Evolutionary conservation across 2,329 filamentous ascomycete genomes (phyloP).

Genomic region (Talaromyces atroroseus): DNA sequence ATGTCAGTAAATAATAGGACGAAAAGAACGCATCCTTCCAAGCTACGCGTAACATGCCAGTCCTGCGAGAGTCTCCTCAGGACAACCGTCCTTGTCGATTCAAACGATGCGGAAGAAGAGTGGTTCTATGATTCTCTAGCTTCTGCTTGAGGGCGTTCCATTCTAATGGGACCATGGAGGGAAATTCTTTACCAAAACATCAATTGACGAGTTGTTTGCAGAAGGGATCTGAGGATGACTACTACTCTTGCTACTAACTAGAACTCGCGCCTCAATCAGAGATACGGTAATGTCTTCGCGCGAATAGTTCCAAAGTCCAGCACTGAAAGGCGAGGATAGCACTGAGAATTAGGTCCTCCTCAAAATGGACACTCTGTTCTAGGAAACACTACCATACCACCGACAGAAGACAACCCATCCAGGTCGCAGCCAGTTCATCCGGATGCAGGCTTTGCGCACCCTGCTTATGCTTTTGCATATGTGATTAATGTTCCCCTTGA

Average conservation of each 20-base stretch:
- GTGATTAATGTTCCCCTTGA: conserved; percentile 51
- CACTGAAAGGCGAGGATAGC: conserved; percentile 42
- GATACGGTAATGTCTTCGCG: conserved; percentile 52
- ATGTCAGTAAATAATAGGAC: background rate
- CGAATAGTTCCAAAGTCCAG: conserved; percentile 50
- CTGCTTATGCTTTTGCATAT: conserved; percentile 50
- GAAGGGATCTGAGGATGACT: conserved; percentile 3
- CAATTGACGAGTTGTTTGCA: conserved; percentile 42
- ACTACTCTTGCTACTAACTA: conserved; percentile 37
- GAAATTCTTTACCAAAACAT: conserved; percentile 22
- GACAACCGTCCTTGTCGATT: conserved; percentile 22
- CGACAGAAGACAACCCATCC: conserved; percentile 30
- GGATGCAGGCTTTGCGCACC: conserved; percentile 56
- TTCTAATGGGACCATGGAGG: background rate
- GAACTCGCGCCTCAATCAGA: conserved; percentile 38
- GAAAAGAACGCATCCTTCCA: background rate
- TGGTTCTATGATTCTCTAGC: conserved; percentile 27
- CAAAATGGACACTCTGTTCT: conserved; percentile 54
- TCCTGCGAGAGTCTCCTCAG: conserved; percentile 30
- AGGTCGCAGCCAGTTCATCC: conserved; percentile 51
- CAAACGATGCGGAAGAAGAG: conserved; percentile 28
- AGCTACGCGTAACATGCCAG: conserved; percentile 37
- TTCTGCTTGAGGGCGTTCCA: conserved; percentile 18
- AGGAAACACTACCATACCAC: conserved; percentile 55
- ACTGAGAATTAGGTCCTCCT: conserved; percentile 51